Base-by-base conservation (phyloP, 306 rosid species). In the Morella rubra region DNA sequence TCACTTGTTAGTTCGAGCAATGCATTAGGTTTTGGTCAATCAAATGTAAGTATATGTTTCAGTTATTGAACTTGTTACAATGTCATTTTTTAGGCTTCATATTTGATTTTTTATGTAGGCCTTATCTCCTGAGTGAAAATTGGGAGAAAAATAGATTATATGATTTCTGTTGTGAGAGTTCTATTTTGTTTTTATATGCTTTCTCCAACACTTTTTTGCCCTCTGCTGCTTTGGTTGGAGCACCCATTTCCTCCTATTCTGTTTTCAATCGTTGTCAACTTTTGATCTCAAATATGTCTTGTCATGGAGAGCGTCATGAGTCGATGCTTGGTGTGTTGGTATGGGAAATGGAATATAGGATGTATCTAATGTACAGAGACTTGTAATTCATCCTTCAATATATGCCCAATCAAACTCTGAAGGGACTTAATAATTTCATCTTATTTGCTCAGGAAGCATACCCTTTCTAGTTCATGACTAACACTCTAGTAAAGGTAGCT, bases 21-120 rank as follows among this genome's bases (percentile, higher is more conserved):
- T 77, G 77, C 73, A 62, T 41, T 82, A 44, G 85, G 83, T 73
- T 90, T 85, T 79, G 84, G 79, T 83, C 97, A 87, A 86, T 74
- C 90, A 67, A 8, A 86, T 80, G 97, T 91, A 83, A 80, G 93
- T 88, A 46, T 32, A 15, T 79, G 44, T 7, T 58, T 8, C 6
- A 5, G 15, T 65, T 3, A 65, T 65, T 65, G 49, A 16, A 65
- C 47, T 65, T 40, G 40, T 8, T 8, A 41, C 14, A 15, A 7
- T 5, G 11, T 65, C 8, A 16, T 8, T 72, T 77, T 69, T 32
- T 9, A 9, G 13, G n/a, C 19, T 66, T 54, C 37, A 45, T 4
- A n/a, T 67, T 65, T 1, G 22, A 3, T 41, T 41, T 65, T 22
- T 65, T 8, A 40, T 15, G 41, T 65, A 9, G 40, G 69, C 20